phyloP scores from a whole-genome alignment of 179 eudicot genomes.

The Silene coronaria region DNA sequence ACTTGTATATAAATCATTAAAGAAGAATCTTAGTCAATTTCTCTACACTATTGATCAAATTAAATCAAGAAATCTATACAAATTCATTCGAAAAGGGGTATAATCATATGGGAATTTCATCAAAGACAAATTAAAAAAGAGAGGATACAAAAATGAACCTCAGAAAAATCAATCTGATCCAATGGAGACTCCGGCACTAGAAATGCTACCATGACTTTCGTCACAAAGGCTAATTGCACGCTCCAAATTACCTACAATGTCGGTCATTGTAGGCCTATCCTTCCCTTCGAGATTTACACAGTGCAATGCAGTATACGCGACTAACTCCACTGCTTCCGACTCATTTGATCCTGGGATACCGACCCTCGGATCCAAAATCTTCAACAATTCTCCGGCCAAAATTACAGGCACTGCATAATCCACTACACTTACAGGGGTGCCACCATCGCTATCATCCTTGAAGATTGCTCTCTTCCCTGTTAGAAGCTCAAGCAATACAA shows the following conservation, averaged over 20 bases:
- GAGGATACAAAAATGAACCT: constrained; percentile 18
- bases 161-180: constrained; percentile 46
- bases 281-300: constrained; percentile 88
- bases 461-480: constrained; percentile 87
- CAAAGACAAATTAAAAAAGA: neutral
- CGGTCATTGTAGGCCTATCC: constrained; percentile 78
- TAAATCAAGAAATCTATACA: constrained; percentile 25
- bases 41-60: constrained; percentile 11
- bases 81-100: constrained; percentile 10
- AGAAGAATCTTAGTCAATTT: no score
- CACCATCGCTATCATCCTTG: constrained; percentile 38
- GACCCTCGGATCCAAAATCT: constrained; percentile 62
- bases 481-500: constrained; percentile 74
- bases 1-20: no score
- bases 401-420: constrained; percentile 73
- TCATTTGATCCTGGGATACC: constrained; percentile 56
- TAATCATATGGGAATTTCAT: constrained; percentile 17
- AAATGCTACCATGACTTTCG: constrained; percentile 79
- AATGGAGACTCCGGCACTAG: constrained; percentile 60
- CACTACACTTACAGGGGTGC: constrained; percentile 59
- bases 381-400: constrained; percentile 50
- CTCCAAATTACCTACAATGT: constrained; percentile 82
- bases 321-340: constrained; percentile 80
- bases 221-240: constrained; percentile 57
- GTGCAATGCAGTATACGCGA: constrained; percentile 75